phyloP scores from a whole-genome alignment of 1,139 yeast species.

The Saccharomyces hybrid region DNA sequence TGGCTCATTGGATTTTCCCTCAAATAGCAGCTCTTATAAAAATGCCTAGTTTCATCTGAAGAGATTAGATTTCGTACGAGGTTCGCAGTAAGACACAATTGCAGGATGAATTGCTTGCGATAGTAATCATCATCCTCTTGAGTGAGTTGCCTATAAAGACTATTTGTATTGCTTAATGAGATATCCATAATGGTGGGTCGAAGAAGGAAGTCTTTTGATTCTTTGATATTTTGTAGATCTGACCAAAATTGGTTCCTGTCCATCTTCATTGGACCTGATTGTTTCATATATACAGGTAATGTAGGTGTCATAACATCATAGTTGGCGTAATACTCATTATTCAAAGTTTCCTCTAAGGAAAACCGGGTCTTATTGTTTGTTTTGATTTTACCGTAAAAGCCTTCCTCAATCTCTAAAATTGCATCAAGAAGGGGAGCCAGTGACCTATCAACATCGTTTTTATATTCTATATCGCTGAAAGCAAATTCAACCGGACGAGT shows the following conservation, averaged over 20 bases:
- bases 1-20: slow-evolving; percentile 16
- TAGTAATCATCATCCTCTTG: slow-evolving; percentile 19
- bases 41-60: slow-evolving; percentile 16
- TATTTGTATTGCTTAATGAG: slow-evolving; percentile 14
- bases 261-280: slow-evolving; percentile 11
- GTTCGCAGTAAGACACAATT: slow-evolving; percentile 17
- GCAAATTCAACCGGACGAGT: slow-evolving; percentile 21
- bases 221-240: slow-evolving; percentile 4
- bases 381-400: slow-evolving; percentile 19
- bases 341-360: slow-evolving; percentile 16
- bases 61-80: slow-evolving; percentile 20
- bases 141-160: slow-evolving; percentile 21
- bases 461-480: slow-evolving; percentile 15
- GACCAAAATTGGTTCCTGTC: slow-evolving; percentile 17
- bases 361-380: slow-evolving; percentile 11
- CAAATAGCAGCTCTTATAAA: slow-evolving; percentile 18
- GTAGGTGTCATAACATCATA: slow-evolving; percentile 8
- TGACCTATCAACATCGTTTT: slow-evolving; percentile 19
- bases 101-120: slow-evolving; percentile 27
- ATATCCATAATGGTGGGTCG: slow-evolving; percentile 23
- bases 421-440: slow-evolving; percentile 22
- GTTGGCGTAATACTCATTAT: slow-evolving; percentile 15
- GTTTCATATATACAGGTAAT: slow-evolving; percentile 17
- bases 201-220: slow-evolving; percentile 8
- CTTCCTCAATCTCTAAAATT: slow-evolving; percentile 23